phyloP scores from a whole-genome alignment of 345 rosid genomes.

The Psidium guajava region DNA sequence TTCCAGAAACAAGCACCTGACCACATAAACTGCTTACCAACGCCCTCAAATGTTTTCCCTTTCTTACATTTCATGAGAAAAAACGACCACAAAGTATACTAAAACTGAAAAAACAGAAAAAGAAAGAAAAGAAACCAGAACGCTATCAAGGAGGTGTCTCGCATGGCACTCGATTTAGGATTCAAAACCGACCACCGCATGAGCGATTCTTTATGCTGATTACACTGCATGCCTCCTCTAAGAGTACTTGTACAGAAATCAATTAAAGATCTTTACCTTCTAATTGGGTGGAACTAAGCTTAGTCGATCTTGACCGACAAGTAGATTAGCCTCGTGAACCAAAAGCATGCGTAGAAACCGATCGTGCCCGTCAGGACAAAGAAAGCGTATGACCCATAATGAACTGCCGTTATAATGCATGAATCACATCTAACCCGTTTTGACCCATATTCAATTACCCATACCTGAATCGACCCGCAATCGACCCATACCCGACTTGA shows the following conservation, averaged over 20 bases:
- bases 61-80: background rate
- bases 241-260: background rate
- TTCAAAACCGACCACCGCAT: background rate
- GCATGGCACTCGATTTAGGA: background rate
- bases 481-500: too few species aligned
- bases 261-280: background rate
- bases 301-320: constrained; percentile 70
- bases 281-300: background rate
- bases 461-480: too few species aligned
- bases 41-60: background rate
- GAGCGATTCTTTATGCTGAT: background rate
- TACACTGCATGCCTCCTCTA: background rate
- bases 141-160: background rate
- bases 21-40: background rate
- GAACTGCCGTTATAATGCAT: too few species aligned
- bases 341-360: constrained; percentile 85
- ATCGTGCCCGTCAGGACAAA: constrained; percentile 74
- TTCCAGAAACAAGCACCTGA: background rate
- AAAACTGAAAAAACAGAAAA: background rate
- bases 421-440: too few species aligned
- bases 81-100: background rate
- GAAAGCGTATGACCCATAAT: constrained; percentile 60
- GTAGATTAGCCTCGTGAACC: constrained; percentile 88
- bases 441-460: too few species aligned
- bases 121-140: background rate